phyloP scores from a whole-genome alignment of 2,329 filamentous ascomycete genomes.

The Colletotrichum sojae region DNA sequence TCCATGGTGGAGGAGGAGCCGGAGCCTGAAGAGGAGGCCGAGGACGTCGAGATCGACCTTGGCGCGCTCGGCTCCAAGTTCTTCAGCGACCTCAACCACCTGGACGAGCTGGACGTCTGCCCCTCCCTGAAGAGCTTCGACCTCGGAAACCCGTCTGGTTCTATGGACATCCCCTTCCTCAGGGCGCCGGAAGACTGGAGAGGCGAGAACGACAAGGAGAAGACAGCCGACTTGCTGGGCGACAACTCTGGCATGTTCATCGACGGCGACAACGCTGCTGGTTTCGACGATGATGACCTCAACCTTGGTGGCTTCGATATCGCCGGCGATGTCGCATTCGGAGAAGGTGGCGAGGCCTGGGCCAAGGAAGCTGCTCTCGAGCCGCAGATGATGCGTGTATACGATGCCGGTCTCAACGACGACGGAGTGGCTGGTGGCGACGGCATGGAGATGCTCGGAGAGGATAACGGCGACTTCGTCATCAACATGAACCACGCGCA shows the following conservation, averaged over 20 bases:
- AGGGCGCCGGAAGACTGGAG: conserved; percentile 91
- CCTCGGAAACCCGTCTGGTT: conserved; percentile 86
- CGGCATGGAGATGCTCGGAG: conserved; percentile 72
- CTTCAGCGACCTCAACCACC: conserved; percentile 82
- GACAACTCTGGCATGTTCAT: conserved; percentile 87
- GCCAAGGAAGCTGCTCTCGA: conserved; percentile 89
- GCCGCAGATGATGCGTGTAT: conserved; percentile 88
- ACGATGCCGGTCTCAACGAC: conserved; percentile 73
- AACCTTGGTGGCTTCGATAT: conserved; percentile 80
- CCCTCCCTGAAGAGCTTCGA: conserved; percentile 96
- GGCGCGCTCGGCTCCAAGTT: conserved; percentile 81
- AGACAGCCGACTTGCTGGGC: conserved; percentile 66
- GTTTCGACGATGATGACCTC: conserved; percentile 78
- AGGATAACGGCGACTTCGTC: conserved; percentile 79
- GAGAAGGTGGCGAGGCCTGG: conserved; percentile 96
- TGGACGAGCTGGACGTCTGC: conserved; percentile 93
- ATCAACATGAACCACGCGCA: conserved; percentile 81
- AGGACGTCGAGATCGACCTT: conserved; percentile 82
- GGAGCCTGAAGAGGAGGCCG: conserved; percentile 57
- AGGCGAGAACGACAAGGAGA: conserved; percentile 76
- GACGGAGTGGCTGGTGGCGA: conserved; percentile 67
- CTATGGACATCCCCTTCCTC: conserved; percentile 91
- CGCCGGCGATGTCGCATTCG: conserved; percentile 84
- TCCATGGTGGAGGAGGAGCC: conserved; percentile 39
- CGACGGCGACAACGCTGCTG: conserved; percentile 86